Percentiles rank a stretch among this genome's conserved stretches.
Evolutionary conservation across 2,329 filamentous ascomycete species (phyloP).

Genomic region (Septoria linicola): DNA sequence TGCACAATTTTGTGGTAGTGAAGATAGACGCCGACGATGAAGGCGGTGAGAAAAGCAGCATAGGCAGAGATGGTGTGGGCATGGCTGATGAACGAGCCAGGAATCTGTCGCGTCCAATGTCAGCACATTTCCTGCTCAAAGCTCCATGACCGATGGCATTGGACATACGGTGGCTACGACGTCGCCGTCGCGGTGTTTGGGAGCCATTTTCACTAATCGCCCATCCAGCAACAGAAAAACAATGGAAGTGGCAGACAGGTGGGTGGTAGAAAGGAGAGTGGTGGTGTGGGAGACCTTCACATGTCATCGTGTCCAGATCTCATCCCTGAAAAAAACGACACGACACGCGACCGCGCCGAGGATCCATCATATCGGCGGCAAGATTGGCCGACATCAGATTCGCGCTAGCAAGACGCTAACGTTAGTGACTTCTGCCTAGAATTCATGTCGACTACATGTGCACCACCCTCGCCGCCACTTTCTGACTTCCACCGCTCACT

Average conservation of each 20-base stretch:
- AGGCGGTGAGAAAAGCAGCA: constrained; percentile 79
- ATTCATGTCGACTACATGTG: not conserved
- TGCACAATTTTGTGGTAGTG: constrained; percentile 97
- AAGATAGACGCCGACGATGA: constrained; percentile 72
- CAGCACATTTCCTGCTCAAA: not conserved
- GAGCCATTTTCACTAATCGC: constrained; percentile 49
- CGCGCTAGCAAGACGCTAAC: too few species aligned
- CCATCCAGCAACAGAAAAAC: constrained; percentile 13
- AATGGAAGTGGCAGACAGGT: constrained; percentile 15
- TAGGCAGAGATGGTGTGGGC: constrained; percentile 82
- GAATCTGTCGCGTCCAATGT: constrained; percentile 51
- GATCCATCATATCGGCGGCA: not conserved
- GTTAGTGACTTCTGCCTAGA: constrained; percentile 10
- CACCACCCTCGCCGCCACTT: not conserved
- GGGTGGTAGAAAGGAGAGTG: constrained; percentile 4
- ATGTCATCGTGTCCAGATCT: constrained; percentile 5
- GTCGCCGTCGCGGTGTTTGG: constrained; percentile 62
- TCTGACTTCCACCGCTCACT: not conserved
- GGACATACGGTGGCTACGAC: constrained; percentile 58
- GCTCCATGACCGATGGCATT: not conserved
- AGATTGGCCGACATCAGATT: not conserved
- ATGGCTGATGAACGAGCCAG: constrained; percentile 88
- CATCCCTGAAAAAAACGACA: not conserved
- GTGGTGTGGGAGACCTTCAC: constrained; percentile 16
- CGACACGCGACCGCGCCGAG: not conserved